These are phyloP conservation scores for Penicillium sp. DNA, from an alignment of 2,329 filamentous ascomycete genomes.

Conservation along the genomic window DNA sequence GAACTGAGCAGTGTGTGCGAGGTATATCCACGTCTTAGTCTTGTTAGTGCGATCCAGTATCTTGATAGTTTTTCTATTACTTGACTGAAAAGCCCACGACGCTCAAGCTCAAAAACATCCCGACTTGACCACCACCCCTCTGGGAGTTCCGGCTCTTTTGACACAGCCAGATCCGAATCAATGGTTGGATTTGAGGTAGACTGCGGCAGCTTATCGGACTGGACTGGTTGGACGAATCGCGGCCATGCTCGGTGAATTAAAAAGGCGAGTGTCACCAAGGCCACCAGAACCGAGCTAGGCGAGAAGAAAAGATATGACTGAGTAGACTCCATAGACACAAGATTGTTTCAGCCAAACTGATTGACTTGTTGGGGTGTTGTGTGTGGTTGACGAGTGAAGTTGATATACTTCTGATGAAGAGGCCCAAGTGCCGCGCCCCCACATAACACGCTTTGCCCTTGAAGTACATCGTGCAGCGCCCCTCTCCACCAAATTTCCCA, in stretches of 20 bases:
- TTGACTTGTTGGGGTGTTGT: neutral
- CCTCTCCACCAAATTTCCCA: constrained; percentile 17
- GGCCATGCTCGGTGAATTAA: constrained; percentile 14
- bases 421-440: constrained; percentile 15
- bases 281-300: constrained; percentile 15
- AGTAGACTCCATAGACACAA: constrained; percentile 17
- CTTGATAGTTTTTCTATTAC: constrained; percentile 24
- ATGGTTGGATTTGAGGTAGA: neutral
- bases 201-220: neutral
- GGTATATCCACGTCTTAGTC: constrained; percentile 38
- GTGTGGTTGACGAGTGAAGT: neutral
- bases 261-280: constrained; percentile 14
- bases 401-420: constrained; percentile 19
- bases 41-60: neutral
- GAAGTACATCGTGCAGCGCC: constrained; percentile 5
- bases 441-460: constrained; percentile 17
- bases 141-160: constrained; percentile 46
- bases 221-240: constrained; percentile 5
- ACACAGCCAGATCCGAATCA: constrained; percentile 21
- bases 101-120: constrained; percentile 50
- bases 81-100: constrained; percentile 53
- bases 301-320: constrained; percentile 10
- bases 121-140: constrained; percentile 41
- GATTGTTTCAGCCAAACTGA: neutral
- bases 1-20: constrained; percentile 48